phyloP scores from a whole-genome alignment of 306 rosid genomes.

The Vachellia collinsii region DNA sequence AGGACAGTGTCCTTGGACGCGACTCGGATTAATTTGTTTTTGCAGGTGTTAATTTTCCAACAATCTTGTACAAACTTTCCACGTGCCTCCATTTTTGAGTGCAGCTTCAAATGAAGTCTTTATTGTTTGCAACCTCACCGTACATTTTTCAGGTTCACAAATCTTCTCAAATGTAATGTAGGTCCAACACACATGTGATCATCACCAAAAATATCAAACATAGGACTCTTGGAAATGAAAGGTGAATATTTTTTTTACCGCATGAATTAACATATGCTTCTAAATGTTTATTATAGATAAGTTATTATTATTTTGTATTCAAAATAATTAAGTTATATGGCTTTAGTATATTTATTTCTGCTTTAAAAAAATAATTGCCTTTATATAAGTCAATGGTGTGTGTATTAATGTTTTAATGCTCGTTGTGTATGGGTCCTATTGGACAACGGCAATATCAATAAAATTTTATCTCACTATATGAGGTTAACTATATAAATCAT shows the following conservation, averaged over 20 bases:
- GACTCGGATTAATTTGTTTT: no score
- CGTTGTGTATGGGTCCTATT: no score
- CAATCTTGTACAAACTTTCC: neutral
- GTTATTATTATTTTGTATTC: neutral
- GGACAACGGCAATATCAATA: no score
- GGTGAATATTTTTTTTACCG: neutral
- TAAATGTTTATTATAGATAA: no score
- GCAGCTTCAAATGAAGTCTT: neutral
- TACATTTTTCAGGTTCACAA: neutral
- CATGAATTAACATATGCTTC: neutral
- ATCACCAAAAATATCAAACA: neutral
- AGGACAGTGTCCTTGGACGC: no score
- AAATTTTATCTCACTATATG: no score
- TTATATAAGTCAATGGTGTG: neutral
- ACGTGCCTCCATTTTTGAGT: neutral
- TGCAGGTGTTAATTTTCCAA: no score
- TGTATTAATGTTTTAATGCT: neutral
- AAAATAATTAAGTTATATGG: neutral
- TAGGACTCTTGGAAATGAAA: neutral
- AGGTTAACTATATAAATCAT: no score
- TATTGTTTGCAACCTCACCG: neutral
- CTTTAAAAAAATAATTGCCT: no score
- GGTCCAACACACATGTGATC: neutral
- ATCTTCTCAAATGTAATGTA: neutral
- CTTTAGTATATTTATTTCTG: neutral